phyloP scores from a whole-genome alignment of 208 protist genomes.

The Trypanosoma avium region DNA sequence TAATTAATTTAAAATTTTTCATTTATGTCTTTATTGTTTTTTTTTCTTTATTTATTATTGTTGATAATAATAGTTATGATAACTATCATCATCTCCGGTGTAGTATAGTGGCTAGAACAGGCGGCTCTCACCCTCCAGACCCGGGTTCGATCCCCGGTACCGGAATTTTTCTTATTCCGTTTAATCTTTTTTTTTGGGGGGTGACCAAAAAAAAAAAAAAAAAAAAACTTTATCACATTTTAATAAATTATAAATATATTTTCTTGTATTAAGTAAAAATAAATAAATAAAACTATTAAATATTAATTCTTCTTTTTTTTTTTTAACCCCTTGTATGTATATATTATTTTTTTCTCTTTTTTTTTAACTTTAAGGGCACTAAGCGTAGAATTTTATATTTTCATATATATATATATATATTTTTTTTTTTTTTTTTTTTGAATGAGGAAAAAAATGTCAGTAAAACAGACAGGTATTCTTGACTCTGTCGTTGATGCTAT shows the following conservation, averaged over 20 bases:
- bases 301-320: too few relatives aligned
- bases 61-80: neutral
- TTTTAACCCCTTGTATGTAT: too few relatives aligned
- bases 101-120: slow-evolving; percentile 94
- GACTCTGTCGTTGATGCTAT: slow-evolving; percentile 74
- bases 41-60: neutral
- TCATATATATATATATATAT: too few relatives aligned
- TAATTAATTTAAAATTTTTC: neutral
- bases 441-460: slow-evolving; percentile 4
- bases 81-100: too few relatives aligned
- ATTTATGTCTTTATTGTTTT: neutral
- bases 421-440: too few relatives aligned
- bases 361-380: too few relatives aligned
- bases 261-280: neutral
- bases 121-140: slow-evolving; percentile 92
- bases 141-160: slow-evolving; percentile 93
- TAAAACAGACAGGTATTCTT: slow-evolving; percentile 9
- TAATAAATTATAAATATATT: too few relatives aligned
- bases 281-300: neutral
- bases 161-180: slow-evolving; percentile 82
- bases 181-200: neutral
- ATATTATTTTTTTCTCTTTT: too few relatives aligned
- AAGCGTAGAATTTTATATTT: too few relatives aligned
- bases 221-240: too few relatives aligned
- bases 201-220: neutral